phyloP scores from a whole-genome alignment of 345 rosid genomes.

The Dovyalis caffra region DNA sequence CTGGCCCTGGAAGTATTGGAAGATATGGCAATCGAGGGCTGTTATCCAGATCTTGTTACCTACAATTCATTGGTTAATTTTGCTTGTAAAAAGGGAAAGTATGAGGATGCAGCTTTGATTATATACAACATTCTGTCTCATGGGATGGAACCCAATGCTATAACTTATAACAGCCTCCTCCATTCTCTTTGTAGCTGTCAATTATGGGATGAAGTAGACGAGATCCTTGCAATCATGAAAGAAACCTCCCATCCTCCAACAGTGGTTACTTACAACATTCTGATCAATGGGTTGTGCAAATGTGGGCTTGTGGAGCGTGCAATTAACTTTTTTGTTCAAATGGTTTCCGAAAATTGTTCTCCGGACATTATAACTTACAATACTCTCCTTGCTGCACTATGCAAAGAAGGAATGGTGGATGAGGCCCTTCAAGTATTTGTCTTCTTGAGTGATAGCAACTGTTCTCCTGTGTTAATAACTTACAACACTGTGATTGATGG shows the following conservation, averaged over 20 bases:
- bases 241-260: constrained; percentile 49
- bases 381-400: constrained; percentile 63
- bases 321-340: constrained; percentile 55
- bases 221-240: constrained; percentile 61
- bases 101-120: constrained; percentile 53
- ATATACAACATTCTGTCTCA: constrained; percentile 48
- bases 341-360: constrained; percentile 45
- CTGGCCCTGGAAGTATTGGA: constrained; percentile 77
- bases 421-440: constrained; percentile 59
- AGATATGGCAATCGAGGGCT: constrained; percentile 72
- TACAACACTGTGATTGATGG: constrained; percentile 77
- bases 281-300: constrained; percentile 81
- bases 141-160: constrained; percentile 61
- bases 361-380: constrained; percentile 86
- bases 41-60: constrained; percentile 71
- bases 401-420: constrained; percentile 62
- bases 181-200: constrained; percentile 62
- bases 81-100: constrained; percentile 58
- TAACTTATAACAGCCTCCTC: constrained; percentile 74
- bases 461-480: constrained; percentile 64
- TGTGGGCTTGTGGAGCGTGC: constrained; percentile 64
- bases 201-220: constrained; percentile 71
- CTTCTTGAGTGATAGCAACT: constrained; percentile 40
- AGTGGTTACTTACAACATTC: constrained; percentile 70
- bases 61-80: constrained; percentile 67